Conservation (phyloP, 495 filamentous ascomycete species). For the Achaetomiella virescens region DNA sequence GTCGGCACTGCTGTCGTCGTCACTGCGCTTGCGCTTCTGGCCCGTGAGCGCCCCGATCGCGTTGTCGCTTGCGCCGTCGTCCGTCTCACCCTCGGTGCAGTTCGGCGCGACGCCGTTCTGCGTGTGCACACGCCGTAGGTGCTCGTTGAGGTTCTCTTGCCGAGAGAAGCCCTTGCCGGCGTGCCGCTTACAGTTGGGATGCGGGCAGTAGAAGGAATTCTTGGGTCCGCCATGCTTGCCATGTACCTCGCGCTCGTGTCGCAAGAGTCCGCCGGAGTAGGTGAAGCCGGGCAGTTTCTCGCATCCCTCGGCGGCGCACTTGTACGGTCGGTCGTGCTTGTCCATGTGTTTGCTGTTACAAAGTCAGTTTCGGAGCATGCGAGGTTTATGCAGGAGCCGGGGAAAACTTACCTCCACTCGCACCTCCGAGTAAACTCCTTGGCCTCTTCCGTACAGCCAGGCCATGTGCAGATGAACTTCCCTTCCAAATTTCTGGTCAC, state of each 20-base stretch:
- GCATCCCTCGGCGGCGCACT: constrained; percentile 67
- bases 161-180: constrained; percentile 73
- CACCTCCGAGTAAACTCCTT: constrained; percentile 72
- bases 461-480: constrained; percentile 62
- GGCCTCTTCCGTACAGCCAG: constrained; percentile 49
- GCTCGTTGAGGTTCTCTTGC: constrained; percentile 83
- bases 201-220: constrained; percentile 70
- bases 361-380: constrained; percentile 5
- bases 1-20: neutral
- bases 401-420: constrained; percentile 76
- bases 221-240: constrained; percentile 77
- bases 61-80: constrained; percentile 31
- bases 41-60: constrained; percentile 5
- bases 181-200: constrained; percentile 73
- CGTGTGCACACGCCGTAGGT: constrained; percentile 72
- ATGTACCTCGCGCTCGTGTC: constrained; percentile 90
- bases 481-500: constrained; percentile 56
- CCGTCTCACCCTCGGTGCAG: constrained; percentile 23
- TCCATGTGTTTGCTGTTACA: constrained; percentile 83
- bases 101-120: constrained; percentile 19
- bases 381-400: no score
- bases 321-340: constrained; percentile 89
- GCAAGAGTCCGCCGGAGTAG: constrained; percentile 78
- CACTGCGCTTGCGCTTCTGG: constrained; percentile 35
- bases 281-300: constrained; percentile 90